Conservation (phyloP, 2,329 filamentous ascomycete genomes). For the Cryphonectria japonica region DNA sequence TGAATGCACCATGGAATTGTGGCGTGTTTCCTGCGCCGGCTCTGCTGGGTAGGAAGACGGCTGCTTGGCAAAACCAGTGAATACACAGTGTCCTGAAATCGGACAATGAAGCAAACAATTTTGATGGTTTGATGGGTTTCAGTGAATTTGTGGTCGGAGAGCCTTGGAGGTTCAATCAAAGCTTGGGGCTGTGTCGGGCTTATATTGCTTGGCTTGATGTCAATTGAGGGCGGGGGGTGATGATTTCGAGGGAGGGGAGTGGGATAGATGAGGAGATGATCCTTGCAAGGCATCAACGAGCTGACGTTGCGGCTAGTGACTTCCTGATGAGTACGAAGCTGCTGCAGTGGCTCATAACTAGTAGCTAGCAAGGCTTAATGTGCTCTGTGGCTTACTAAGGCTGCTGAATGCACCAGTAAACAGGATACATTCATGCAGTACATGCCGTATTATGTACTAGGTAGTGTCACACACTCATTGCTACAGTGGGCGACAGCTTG, state of each 20-base stretch:
- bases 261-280: not conserved
- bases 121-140: not conserved
- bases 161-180: not conserved
- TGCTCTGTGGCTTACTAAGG: not conserved
- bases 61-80: not conserved
- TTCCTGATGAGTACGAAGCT: not conserved
- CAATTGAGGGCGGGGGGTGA: not conserved
- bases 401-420: not conserved
- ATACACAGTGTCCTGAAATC: not conserved
- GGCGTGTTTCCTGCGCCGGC: not conserved
- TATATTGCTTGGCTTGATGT: not conserved
- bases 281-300: constrained; percentile 20
- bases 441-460: too few relatives aligned
- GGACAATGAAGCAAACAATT: not conserved
- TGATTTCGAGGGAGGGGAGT: not conserved
- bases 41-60: not conserved
- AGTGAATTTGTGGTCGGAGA: not conserved
- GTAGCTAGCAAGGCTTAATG: not conserved
- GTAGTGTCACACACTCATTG: not conserved
- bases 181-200: not conserved
- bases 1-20: not conserved
- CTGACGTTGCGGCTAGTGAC: constrained; percentile 18
- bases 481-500: not conserved
- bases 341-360: not conserved
- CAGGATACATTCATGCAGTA: not conserved